Base-by-base conservation (phyloP, 345 rosid genomes). In the Brassica rapa region DNA sequence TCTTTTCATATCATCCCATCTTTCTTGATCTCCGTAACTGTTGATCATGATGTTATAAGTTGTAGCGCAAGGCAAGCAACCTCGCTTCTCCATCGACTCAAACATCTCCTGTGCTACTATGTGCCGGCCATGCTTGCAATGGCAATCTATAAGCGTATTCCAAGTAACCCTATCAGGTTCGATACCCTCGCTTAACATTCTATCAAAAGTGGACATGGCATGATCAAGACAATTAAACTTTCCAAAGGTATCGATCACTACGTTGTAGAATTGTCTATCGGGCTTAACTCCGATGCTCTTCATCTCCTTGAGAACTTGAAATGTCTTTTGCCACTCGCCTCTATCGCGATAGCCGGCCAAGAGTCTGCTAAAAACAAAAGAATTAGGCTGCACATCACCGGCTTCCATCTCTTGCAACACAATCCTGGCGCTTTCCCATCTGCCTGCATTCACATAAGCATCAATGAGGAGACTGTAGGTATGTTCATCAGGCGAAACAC, bases 401-500 rank as follows among this genome's bases (percentile, higher is more conserved):
- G 86, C 93, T 82, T 94, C 97, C 97, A 95, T 93, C 85, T 95
- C 96, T 82, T 93, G 90, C 89, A 93, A 82, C 70, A 95, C 94
- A 49, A 93, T 87, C 73, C 94, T 90, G 0, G 98, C 94, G 21
- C 99, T 95, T 71, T 93, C 99, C 99, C 97, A 91, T 78, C 99
- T 87, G 4, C 93, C 98, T 0, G 93, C 98, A 86, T 90, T 86
- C 4, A 87, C 85, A 78, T 93, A 95, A 1, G 98, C 99, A 86
- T 93, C 97, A 64, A 91, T 86, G 24, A 95, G 85, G 63, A 93
- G 84, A 84, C 98, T 88, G 70, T 91, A 94, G 2, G 97, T 91
- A 70, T 84, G 90, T 53, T 95, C 97, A 85, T 95, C 95, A 2
- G 96, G 96, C 2, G 80, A 85, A 76, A 95, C 96, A 10, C 96